phyloP scores from a whole-genome alignment of 1,284 basidiomycete species.

The Xerocomus minutiporus region DNA sequence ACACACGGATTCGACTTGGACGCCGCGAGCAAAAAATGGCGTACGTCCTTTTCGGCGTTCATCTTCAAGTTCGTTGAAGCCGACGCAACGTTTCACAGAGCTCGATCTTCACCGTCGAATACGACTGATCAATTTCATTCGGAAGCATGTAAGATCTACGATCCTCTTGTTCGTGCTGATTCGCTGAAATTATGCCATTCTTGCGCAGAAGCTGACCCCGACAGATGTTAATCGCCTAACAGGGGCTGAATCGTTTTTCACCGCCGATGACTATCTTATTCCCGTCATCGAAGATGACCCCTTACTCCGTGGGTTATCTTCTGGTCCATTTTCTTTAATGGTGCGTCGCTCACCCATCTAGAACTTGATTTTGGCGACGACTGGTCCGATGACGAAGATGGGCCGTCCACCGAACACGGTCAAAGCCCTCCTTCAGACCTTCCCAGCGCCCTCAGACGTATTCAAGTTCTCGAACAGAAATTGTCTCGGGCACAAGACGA shows the following conservation, averaged over 20 bases:
- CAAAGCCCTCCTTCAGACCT: slow-evolving; percentile 33
- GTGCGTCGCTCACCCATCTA: slow-evolving; percentile 24
- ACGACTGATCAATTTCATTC: slow-evolving; percentile 82
- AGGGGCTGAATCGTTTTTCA: slow-evolving; percentile 59
- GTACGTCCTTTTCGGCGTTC: slow-evolving; percentile 37
- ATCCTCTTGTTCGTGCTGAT: slow-evolving; percentile 10
- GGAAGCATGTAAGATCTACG: slow-evolving; percentile 52
- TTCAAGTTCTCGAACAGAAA: slow-evolving; percentile 51
- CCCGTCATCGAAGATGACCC: slow-evolving; percentile 83
- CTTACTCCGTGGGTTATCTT: slow-evolving; percentile 65
- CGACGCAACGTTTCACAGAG: slow-evolving; percentile 31
- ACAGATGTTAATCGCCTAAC: slow-evolving; percentile 44
- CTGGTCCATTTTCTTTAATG: background rate
- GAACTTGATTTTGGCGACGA: slow-evolving; percentile 62
- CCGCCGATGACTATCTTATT: slow-evolving; percentile 71
- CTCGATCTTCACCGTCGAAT: slow-evolving; percentile 69
- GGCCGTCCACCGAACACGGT: slow-evolving; percentile 13
- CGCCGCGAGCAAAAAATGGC: slow-evolving; percentile 43
- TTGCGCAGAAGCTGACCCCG: slow-evolving; percentile 48
- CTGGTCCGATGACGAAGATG: slow-evolving; percentile 69
- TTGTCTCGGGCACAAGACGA: slow-evolving; percentile 50
- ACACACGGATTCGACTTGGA: slow-evolving; percentile 64
- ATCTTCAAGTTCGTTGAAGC: slow-evolving; percentile 1
- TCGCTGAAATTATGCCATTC: background rate
- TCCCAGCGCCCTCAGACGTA: slow-evolving; percentile 39